Evolutionary conservation across 805 yeast species (phyloP).

Genomic region (Myxozyma kluyveri): DNA sequence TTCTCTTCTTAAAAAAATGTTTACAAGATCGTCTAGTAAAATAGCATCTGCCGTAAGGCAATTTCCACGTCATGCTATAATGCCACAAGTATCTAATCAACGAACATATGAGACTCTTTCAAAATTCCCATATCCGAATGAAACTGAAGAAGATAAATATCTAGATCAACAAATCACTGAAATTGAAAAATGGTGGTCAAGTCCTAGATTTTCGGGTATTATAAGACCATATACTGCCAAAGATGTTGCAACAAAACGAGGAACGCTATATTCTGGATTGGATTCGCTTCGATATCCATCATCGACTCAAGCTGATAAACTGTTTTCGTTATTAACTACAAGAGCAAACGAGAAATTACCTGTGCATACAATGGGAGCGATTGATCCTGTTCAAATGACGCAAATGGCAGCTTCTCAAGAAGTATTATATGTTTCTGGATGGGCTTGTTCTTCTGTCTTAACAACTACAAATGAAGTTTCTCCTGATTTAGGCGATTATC

Average conservation of each 20-base stretch:
- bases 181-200: conserved; percentile 51
- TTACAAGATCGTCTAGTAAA: no score
- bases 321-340: conserved; percentile 46
- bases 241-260: conserved; percentile 54
- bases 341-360: conserved; percentile 47
- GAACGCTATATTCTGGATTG: conserved; percentile 45
- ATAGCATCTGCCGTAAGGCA: no score
- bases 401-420: conserved; percentile 55
- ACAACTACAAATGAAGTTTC: conserved; percentile 63
- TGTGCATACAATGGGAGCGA: conserved; percentile 57
- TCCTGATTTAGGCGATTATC: conserved; percentile 68
- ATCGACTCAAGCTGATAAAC: conserved; percentile 52
- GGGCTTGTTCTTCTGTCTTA: conserved; percentile 57
- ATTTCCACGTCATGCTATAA: no score
- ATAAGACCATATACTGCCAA: conserved; percentile 53
- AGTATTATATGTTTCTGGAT: conserved; percentile 57
- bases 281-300: conserved; percentile 44
- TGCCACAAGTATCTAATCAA: no score
- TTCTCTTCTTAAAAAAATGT: no score
- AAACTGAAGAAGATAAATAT: conserved; percentile 36
- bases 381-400: conserved; percentile 62
- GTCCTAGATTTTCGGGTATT: conserved; percentile 48
- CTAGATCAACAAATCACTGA: conserved; percentile 39
- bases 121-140: conserved; percentile 41
- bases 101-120: no score